These are phyloP conservation scores for Thalassiosira profunda DNA, from an alignment of 108 stramenopile species.

Conservation along the genomic window DNA sequence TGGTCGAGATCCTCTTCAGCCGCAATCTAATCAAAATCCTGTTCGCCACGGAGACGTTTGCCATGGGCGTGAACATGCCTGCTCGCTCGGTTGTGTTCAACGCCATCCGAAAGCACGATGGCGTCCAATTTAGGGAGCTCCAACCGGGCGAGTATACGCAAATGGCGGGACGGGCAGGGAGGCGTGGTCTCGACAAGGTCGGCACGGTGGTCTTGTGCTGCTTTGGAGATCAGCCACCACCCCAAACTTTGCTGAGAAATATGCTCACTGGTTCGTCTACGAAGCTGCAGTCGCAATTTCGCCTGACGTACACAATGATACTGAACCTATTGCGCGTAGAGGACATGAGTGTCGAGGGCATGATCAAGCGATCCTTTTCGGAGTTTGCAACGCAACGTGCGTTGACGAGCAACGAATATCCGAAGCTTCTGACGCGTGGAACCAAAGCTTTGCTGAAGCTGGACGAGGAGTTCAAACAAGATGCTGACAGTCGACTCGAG, in stretches of 20 bases:
- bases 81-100: slow-evolving; percentile 99
- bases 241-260: slow-evolving; percentile 61
- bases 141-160: slow-evolving; percentile 98
- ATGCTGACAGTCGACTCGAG: slow-evolving; percentile 74
- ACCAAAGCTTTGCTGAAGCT: slow-evolving; percentile 82
- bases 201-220: slow-evolving; percentile 99
- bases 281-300: slow-evolving; percentile 95
- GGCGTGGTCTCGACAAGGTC: slow-evolving; percentile 98
- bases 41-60: slow-evolving; percentile 99
- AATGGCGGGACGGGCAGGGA: slow-evolving; percentile 98
- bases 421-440: slow-evolving; percentile 94
- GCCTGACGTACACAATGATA: slow-evolving; percentile 99
- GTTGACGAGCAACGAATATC: slow-evolving; percentile 91
- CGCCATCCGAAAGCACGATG: slow-evolving; percentile 97
- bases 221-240: slow-evolving; percentile 87
- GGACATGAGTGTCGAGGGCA: slow-evolving; percentile 96
- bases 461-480: slow-evolving; percentile 66
- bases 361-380: slow-evolving; percentile 96
- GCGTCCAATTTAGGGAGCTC: slow-evolving; percentile 91
- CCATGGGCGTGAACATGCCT: slow-evolving; percentile 99
- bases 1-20: slow-evolving; percentile 98
- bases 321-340: slow-evolving; percentile 99
- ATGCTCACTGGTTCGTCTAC: slow-evolving; percentile 97
- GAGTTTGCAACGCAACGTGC: slow-evolving; percentile 97
- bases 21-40: slow-evolving; percentile 97